phyloP scores from a whole-genome alignment of 441 rosid species.

The Populus trichocarpa region DNA sequence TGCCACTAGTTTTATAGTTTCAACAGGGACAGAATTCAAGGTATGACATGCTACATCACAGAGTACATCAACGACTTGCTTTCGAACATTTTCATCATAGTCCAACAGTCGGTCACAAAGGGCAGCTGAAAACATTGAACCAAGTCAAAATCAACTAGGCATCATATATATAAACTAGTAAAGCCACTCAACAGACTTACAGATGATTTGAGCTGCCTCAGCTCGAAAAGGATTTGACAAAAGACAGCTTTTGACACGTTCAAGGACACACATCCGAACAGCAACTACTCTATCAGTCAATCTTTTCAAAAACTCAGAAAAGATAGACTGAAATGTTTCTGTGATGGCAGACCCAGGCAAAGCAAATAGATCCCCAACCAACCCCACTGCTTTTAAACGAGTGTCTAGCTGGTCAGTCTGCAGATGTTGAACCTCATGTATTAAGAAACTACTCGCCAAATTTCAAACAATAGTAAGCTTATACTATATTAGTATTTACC shows the following conservation, averaged over 20 bases:
- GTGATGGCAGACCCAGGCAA: constrained; percentile 58
- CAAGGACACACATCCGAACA: constrained; percentile 88
- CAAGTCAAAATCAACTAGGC: constrained; percentile 23
- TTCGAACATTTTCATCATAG: constrained; percentile 96
- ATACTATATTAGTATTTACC: constrained; percentile 50
- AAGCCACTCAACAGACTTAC: constrained; percentile 48
- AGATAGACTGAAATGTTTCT: constrained; percentile 81
- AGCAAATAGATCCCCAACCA: constrained; percentile 92
- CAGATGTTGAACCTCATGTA: constrained; percentile 23
- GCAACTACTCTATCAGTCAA: constrained; percentile 91
- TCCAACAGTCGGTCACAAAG: constrained; percentile 96
- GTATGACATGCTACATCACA: constrained; percentile 81
- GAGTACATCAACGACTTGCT: constrained; percentile 92
- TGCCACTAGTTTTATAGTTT: constrained; percentile 74
- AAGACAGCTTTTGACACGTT: constrained; percentile 81
- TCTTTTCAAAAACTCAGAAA: constrained; percentile 94
- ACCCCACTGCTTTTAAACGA: constrained; percentile 85
- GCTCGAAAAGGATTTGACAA: constrained; percentile 69
- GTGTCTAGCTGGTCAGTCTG: constrained; percentile 94
- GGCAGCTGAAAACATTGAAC: constrained; percentile 59
- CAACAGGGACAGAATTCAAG: constrained; percentile 64
- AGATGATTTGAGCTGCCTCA: constrained; percentile 80
- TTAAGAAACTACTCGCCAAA: constrained; percentile 22
- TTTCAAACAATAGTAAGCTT: constrained; percentile 3
- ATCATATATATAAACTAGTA: constrained; percentile 16